A percentile compares a stretch with the other conserved stretches of the same genome.
phyloP scores from a whole-genome alignment of 2,329 filamentous ascomycete species.

The Botrytis aclada region DNA sequence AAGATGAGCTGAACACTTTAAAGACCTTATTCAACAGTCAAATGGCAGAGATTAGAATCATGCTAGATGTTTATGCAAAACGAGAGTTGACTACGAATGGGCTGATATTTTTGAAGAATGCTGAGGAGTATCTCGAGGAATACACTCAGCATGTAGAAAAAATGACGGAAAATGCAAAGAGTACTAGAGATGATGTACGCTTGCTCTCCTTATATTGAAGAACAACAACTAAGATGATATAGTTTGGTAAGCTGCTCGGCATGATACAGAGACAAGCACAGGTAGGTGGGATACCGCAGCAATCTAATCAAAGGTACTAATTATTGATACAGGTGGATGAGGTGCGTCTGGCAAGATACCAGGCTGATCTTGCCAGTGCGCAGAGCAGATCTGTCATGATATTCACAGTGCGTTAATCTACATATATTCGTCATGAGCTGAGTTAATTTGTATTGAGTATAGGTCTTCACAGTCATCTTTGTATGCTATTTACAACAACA shows the following conservation, averaged over 20 bases:
- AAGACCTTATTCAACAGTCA: constrained; percentile 12
- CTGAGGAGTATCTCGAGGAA: constrained; percentile 12
- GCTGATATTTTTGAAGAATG: constrained; percentile 8
- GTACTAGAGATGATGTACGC: background rate
- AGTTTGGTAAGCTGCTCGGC: background rate
- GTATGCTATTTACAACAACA: background rate
- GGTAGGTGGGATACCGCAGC: background rate
- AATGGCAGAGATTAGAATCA: constrained; percentile 4
- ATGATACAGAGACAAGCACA: constrained; percentile 6
- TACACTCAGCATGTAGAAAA: constrained; percentile 11
- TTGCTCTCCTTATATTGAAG: background rate
- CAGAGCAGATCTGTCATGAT: constrained; percentile 1
- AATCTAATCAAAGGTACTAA: background rate
- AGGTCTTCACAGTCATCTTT: background rate
- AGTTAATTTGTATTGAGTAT: background rate
- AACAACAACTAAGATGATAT: background rate
- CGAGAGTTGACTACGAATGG: constrained; percentile 6
- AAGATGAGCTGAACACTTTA: constrained; percentile 22
- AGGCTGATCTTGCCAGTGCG: background rate
- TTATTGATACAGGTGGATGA: background rate
- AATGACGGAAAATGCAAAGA: background rate
- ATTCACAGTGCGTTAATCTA: background rate
- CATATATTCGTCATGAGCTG: no score
- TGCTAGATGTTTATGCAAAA: constrained; percentile 12
- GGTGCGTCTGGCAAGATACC: background rate